Evolutionary conservation across 306 rosid genomes (phyloP), one percentile per base, ranked within the genome.

Genomic region (Astragalus membranaceus): DNA sequence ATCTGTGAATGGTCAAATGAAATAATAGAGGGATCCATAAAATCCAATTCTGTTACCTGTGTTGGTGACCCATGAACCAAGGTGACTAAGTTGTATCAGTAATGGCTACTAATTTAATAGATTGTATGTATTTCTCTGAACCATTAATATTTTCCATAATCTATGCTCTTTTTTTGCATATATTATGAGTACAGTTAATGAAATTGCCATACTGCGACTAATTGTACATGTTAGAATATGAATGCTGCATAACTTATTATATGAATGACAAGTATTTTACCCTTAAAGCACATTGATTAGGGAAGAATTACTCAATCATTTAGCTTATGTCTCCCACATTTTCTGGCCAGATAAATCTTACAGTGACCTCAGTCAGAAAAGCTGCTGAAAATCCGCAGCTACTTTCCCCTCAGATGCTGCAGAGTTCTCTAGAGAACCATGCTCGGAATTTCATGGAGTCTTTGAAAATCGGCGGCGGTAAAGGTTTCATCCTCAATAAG

Each of bases 341-440:
- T 39, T 46, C n/a, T 82, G 41, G 65, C 63, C 23, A 82, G 86
- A 75, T 79, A 59, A 67, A 75, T 54, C 53, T 17, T 41, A 39
- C 41, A 8, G 77, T 72, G 67, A 15, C 29, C 32, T 47, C 75
- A 8, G 79, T 67, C 56, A 67, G 1, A 41, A 82, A 42, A 66
- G 67, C 70, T 79, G 69, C 57, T 47, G 76, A 79, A 75, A 67
- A 75, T 12, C 86, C 83, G 8, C 61, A 65, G 23, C 11, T 67
- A 64, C 23, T 74, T 82, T 70, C 83, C 62, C 74, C 17, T 50
- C 76, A 78, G 50, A 70, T 44, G 58, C 75, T 82, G 54, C 76
- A 67, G 52, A 66, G 49, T 66, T 56, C 73, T 56, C n/a, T 75
- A 3, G 74, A 72, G 48, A 70, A 60, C 7, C 6, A 57, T 46